A percentile compares a stretch with the other conserved stretches of the same genome.
phyloP scores from a whole-genome alignment of 108 stramenopile genomes.

The Heterococcus sp. region DNA sequence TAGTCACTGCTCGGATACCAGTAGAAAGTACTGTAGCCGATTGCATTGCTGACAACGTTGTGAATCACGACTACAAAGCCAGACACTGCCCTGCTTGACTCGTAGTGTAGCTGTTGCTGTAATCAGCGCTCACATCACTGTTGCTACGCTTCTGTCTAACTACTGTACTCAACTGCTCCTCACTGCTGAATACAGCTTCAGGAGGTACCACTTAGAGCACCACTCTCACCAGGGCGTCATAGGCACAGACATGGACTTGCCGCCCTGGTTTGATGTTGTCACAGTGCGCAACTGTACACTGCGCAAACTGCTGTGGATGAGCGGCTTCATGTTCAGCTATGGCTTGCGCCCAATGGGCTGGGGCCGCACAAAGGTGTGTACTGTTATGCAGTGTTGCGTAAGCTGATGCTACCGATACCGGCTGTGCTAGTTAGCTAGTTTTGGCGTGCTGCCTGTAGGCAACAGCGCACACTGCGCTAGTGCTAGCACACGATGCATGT shows the following conservation, averaged over 20 bases:
- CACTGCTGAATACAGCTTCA: constrained; percentile 62
- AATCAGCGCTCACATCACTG: too few species aligned
- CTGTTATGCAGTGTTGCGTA: too few species aligned
- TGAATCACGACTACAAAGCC: too few species aligned
- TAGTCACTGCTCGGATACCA: too few species aligned
- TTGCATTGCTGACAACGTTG: too few species aligned
- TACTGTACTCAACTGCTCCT: too few species aligned
- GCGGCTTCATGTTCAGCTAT: background rate
- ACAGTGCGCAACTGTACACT: constrained; percentile 8
- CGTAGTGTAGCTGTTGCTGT: background rate
- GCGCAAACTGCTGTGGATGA: background rate
- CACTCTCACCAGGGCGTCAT: constrained; percentile 76
- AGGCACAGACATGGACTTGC: constrained; percentile 80
- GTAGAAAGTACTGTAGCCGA: too few species aligned
- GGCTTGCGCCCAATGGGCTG: background rate
- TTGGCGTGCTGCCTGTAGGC: too few species aligned
- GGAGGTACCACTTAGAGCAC: constrained; percentile 91
- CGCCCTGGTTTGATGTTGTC: constrained; percentile 70
- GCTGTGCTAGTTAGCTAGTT: too few species aligned
- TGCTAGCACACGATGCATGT: background rate
- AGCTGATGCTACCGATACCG: too few species aligned
- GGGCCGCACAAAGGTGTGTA: background rate
- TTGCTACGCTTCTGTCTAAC: background rate
- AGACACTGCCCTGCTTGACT: too few species aligned
- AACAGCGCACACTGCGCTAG: background rate